Percentiles rank a stretch among this genome's conserved stretches.
Evolutionary conservation across 768 basidiomycete species (phyloP).

Genomic region (Cubamyces lactineus): DNA sequence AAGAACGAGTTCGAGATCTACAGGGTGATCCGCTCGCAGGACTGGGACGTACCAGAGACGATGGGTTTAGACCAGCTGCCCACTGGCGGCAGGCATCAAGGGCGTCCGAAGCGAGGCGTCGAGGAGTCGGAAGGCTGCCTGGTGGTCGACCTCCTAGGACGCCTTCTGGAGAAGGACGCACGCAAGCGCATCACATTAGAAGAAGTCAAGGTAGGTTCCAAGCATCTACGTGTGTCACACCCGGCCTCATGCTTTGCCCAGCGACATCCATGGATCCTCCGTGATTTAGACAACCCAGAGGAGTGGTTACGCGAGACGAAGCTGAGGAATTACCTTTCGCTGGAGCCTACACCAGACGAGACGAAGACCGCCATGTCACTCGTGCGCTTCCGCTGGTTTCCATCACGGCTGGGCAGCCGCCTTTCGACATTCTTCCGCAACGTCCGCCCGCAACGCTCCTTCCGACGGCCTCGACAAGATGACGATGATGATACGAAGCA

Average conservation of each 20-base stretch:
- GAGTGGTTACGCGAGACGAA: constrained; percentile 73
- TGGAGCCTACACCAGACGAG: constrained; percentile 75
- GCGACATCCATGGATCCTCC: constrained; percentile 67
- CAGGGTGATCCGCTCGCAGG: constrained; percentile 73
- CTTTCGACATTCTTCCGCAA: constrained; percentile 56
- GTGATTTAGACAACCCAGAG: constrained; percentile 64
- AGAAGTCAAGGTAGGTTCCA: constrained; percentile 72
- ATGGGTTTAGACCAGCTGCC: constrained; percentile 75
- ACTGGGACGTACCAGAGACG: constrained; percentile 65
- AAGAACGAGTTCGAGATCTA: constrained; percentile 77
- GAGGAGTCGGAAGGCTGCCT: constrained; percentile 56
- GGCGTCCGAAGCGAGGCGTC: constrained; percentile 21
- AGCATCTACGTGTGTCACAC: not conserved
- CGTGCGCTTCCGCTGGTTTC: constrained; percentile 65
- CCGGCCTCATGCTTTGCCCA: constrained; percentile 31
- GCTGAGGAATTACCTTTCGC: constrained; percentile 49
- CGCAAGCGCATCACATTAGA: constrained; percentile 73
- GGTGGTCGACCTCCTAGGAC: constrained; percentile 72
- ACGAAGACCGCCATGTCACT: constrained; percentile 72
- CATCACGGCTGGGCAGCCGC: constrained; percentile 37
- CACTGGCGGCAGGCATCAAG: constrained; percentile 64
- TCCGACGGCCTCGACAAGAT: constrained; percentile 24
- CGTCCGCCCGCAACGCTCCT: constrained; percentile 41
- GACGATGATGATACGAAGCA: constrained; percentile 28
- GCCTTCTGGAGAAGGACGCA: constrained; percentile 81